These are phyloP conservation scores for Diaporthe ampelina DNA, from an alignment of 2,329 filamentous ascomycete genomes.

Conservation along the genomic window DNA sequence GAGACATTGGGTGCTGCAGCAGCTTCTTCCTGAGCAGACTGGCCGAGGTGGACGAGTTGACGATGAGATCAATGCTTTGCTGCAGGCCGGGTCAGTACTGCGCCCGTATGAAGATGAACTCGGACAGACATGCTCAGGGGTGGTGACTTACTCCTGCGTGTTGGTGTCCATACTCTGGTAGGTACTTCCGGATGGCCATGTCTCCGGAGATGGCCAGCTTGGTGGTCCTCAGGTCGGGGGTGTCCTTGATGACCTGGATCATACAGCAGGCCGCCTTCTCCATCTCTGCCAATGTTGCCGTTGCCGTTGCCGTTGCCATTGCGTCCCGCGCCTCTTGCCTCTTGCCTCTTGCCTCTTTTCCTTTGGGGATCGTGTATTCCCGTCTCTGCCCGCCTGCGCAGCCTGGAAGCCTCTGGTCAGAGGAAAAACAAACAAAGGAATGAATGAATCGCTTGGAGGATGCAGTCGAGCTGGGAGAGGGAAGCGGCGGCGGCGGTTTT, in stretches of 20 bases:
- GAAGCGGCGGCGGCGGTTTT: conserved; percentile 19
- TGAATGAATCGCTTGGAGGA: background rate
- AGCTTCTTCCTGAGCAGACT: conserved; percentile 41
- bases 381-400: conserved; percentile 29
- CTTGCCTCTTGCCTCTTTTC: no score
- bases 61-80: conserved; percentile 40
- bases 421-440: background rate
- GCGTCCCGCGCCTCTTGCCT: conserved; percentile 34
- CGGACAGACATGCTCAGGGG: background rate
- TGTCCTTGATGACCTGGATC: conserved; percentile 42
- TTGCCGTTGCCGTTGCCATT: conserved; percentile 12
- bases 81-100: conserved; percentile 11
- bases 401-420: conserved; percentile 1
- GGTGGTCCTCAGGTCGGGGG: conserved; percentile 39
- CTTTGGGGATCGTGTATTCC: background rate
- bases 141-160: conserved; percentile 37
- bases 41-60: conserved; percentile 40
- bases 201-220: conserved; percentile 39
- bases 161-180: conserved; percentile 34
- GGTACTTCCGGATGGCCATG: conserved; percentile 39
- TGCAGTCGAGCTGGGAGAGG: background rate
- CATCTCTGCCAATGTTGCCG: conserved; percentile 33
- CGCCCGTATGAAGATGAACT: no score
- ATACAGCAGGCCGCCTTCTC: conserved; percentile 40
- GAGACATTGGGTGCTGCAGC: conserved; percentile 39